phyloP scores from a whole-genome alignment of 225 moss, liverwort and hornwort species.

The Pseudisothecium myosuroides region DNA sequence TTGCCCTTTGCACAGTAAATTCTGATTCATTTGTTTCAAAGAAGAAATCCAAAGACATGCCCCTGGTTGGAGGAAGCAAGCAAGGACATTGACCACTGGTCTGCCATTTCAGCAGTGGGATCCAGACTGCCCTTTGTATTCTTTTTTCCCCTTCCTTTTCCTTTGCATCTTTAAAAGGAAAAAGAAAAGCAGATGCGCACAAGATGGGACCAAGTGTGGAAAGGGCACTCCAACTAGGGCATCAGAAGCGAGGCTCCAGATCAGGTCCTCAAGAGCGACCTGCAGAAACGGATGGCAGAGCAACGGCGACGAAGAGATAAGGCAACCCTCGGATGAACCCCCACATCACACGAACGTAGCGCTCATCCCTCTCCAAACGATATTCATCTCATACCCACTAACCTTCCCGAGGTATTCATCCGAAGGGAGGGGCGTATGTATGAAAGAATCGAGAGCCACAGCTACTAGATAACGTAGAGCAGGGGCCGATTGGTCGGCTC shows the following conservation, averaged over 20 bases:
- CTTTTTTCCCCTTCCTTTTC: not conserved
- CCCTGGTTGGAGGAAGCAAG: not conserved
- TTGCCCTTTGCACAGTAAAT: too few species aligned
- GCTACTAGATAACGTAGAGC: conserved; percentile 40
- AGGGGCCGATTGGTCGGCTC: not conserved
- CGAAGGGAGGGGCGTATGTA: not conserved
- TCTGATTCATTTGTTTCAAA: too few species aligned
- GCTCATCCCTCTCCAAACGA: not conserved
- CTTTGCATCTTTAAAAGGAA: not conserved
- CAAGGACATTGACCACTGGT: too few species aligned
- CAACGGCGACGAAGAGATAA: conserved; percentile 18
- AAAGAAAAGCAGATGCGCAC: not conserved
- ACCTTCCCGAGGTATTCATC: not conserved
- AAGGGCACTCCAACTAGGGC: not conserved
- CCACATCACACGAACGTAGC: too few species aligned
- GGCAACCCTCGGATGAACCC: not conserved
- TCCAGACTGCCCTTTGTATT: not conserved
- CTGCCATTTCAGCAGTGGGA: too few species aligned
- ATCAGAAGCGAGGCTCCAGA: not conserved
- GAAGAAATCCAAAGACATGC: too few species aligned
- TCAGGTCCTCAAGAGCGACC: not conserved
- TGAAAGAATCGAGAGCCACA: conserved; percentile 27
- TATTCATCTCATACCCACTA: not conserved
- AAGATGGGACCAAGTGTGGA: not conserved
- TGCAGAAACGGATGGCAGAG: conserved; percentile 12